phyloP scores from a whole-genome alignment of 1,139 yeast species.

The Geotrichum citri-aurantii region DNA sequence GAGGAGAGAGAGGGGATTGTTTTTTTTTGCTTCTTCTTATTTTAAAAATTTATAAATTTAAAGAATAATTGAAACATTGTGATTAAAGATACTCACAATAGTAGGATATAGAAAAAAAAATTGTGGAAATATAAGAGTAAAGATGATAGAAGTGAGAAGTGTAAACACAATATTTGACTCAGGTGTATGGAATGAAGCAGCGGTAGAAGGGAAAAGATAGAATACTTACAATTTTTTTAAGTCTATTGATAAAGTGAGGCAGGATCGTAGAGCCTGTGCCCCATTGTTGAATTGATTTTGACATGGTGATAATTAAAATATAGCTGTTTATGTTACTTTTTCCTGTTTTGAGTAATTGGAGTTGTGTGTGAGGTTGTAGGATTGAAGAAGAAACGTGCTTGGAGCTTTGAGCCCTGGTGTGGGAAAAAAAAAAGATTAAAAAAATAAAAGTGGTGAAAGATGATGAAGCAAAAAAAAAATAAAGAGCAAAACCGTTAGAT shows the following conservation, averaged over 20 bases:
- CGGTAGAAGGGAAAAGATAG: neutral
- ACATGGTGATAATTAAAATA: neutral
- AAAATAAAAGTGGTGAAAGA: neutral
- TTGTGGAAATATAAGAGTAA: neutral
- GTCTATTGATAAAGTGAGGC: slow-evolving; percentile 17
- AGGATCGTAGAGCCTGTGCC: slow-evolving; percentile 7
- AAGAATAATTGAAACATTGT: too few relatives aligned
- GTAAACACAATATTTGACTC: neutral
- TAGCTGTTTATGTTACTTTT: too few relatives aligned
- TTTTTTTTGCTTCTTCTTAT: too few relatives aligned
- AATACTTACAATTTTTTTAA: slow-evolving; percentile 16
- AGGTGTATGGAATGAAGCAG: neutral
- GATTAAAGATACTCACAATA: too few relatives aligned
- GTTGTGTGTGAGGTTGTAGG: neutral
- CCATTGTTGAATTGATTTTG: neutral
- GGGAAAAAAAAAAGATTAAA: neutral
- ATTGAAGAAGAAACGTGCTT: neutral
- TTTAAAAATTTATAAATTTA: too few relatives aligned
- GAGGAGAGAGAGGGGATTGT: too few relatives aligned
- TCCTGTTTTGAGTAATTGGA: neutral
- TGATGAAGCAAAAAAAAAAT: neutral
- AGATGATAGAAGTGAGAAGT: neutral
- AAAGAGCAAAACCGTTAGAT: neutral
- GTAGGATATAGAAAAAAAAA: too few relatives aligned
- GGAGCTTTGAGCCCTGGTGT: neutral